Evolutionary conservation across 202 grass and related monocot species (phyloP).

Genomic region (Cymbopogon flexuosus): DNA sequence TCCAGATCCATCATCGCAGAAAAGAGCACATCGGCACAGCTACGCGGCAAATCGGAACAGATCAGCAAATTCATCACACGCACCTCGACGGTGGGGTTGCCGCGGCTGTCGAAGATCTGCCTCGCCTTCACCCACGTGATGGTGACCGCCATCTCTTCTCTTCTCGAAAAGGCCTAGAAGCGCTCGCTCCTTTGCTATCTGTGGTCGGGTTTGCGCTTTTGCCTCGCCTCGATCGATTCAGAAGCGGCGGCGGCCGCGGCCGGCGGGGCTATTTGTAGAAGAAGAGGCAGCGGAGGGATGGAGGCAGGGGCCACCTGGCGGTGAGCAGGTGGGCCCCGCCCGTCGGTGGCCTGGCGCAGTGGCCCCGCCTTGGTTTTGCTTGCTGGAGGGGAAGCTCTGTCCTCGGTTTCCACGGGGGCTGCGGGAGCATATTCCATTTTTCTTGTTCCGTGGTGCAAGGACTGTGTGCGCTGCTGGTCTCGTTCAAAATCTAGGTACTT

Average conservation of each 20-base stretch:
- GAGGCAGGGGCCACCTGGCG: neutral
- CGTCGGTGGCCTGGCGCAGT: neutral
- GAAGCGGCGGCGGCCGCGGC: neutral
- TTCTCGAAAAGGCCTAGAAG: neutral
- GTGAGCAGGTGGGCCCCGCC: neutral
- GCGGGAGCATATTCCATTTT: neutral
- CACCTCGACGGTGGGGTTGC: conserved; percentile 94
- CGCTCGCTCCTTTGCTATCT: neutral
- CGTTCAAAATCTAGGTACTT: neutral
- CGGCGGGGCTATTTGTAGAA: neutral
- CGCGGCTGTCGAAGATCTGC: conserved; percentile 98
- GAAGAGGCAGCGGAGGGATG: neutral
- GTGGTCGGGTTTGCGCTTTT: neutral
- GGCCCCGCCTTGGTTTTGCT: neutral
- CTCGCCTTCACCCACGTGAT: conserved; percentile 68
- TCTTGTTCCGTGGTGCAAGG: neutral
- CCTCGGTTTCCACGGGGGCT: neutral
- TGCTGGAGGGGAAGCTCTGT: conserved; percentile 26
- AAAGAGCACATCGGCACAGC: neutral
- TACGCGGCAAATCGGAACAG: neutral
- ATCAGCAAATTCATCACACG: neutral
- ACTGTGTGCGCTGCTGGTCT: neutral
- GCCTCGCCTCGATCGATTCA: neutral
- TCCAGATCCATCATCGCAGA: neutral
- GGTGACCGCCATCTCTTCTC: conserved; percentile 35